Percentiles rank a stretch among this genome's conserved stretches.
These are phyloP conservation scores for Grammothele lineata DNA, from an alignment of 768 basidiomycete genomes.

Conservation along the genomic window DNA sequence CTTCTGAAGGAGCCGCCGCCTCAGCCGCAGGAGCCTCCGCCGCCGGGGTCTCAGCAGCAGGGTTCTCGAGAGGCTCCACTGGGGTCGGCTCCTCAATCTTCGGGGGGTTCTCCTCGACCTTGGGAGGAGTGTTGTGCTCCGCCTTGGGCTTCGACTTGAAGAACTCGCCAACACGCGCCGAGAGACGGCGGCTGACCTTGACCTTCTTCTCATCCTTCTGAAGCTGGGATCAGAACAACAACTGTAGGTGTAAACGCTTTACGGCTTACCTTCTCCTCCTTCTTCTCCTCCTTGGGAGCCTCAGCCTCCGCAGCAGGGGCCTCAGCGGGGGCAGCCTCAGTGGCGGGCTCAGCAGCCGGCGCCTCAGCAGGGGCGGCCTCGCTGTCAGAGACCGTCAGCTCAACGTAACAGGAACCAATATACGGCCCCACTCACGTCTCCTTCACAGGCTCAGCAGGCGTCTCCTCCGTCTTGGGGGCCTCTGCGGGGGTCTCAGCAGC, in stretches of 20 bases:
- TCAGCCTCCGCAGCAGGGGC: slow-evolving; percentile 32
- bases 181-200: slow-evolving; percentile 81
- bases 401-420: not conserved
- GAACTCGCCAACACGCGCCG: slow-evolving; percentile 76
- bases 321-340: slow-evolving; percentile 28
- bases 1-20: slow-evolving; percentile 28
- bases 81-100: slow-evolving; percentile 81
- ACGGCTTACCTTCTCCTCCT: too few relatives aligned
- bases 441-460: slow-evolving; percentile 55
- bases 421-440: slow-evolving; percentile 52
- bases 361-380: slow-evolving; percentile 39
- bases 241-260: slow-evolving; percentile 31
- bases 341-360: slow-evolving; percentile 20
- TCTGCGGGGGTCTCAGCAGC: slow-evolving; percentile 40
- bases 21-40: slow-evolving; percentile 26
- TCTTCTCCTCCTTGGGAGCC: slow-evolving; percentile 60
- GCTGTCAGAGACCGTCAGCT: slow-evolving; percentile 24
- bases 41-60: slow-evolving; percentile 47
- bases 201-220: slow-evolving; percentile 38
- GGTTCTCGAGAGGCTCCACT: slow-evolving; percentile 81
- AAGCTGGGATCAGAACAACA: not conserved
- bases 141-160: slow-evolving; percentile 73
- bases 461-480: slow-evolving; percentile 27
- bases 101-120: slow-evolving; percentile 87
- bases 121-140: slow-evolving; percentile 64